phyloP scores from a whole-genome alignment of 1,284 basidiomycete genomes.

The Pseudozyma thailandica region DNA sequence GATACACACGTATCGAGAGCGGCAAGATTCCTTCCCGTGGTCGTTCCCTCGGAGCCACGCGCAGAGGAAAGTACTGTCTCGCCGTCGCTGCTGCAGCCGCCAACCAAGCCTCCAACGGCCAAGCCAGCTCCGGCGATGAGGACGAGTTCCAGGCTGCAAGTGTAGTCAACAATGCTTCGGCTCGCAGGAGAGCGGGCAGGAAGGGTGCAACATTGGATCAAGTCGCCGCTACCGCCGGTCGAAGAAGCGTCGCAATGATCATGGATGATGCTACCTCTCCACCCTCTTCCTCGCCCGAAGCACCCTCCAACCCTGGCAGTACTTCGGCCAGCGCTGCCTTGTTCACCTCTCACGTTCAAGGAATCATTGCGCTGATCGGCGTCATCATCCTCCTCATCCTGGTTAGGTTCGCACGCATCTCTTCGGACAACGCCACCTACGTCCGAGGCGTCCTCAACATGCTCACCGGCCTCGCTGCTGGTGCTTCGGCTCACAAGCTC shows the following conservation, averaged over 20 bases:
- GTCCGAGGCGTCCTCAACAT: conserved; percentile 46
- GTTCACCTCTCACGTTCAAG: conserved; percentile 40
- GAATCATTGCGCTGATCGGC: conserved; percentile 39
- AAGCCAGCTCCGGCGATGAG: conserved; percentile 5
- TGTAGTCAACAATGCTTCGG: conserved; percentile 8
- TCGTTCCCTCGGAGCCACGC: conserved; percentile 26
- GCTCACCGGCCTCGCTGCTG: conserved; percentile 43
- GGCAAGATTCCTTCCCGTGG: conserved; percentile 37
- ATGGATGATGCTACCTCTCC: conserved; percentile 33
- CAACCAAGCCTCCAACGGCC: neutral
- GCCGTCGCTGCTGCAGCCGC: conserved; percentile 31
- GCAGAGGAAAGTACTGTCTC: conserved; percentile 33
- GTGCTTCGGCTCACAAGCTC: conserved; percentile 45
- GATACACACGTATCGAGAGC: conserved; percentile 40
- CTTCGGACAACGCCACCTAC: conserved; percentile 38
- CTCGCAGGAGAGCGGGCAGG: neutral
- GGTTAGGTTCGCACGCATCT: conserved; percentile 29
- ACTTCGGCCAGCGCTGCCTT: conserved; percentile 10
- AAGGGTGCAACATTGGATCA: conserved; percentile 23
- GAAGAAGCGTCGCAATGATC: conserved; percentile 40
- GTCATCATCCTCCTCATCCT: conserved; percentile 49
- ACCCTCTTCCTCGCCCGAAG: neutral
- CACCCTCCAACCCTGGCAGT: neutral
- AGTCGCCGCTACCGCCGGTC: conserved; percentile 25
- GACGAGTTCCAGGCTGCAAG: conserved; percentile 21